These are phyloP conservation scores for Viola pubescens DNA, from an alignment of 441 rosid species.

Conservation along the genomic window DNA sequence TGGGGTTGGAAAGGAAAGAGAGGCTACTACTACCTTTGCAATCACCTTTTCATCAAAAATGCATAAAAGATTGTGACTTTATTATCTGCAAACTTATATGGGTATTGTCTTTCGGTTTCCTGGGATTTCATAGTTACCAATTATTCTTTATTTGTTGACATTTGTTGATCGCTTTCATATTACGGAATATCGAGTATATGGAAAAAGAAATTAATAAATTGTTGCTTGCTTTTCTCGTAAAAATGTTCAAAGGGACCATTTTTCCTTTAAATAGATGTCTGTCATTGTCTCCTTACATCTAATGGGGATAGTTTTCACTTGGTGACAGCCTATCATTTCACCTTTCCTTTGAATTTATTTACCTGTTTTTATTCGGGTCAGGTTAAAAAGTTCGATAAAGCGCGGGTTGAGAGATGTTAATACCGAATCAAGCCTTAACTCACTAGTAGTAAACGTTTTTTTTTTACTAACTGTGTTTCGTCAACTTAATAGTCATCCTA, in stretches of 20 bases:
- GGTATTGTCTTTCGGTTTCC: slow-evolving; percentile 7
- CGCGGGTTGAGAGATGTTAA: too few species aligned
- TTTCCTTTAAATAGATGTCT: slow-evolving; percentile 25
- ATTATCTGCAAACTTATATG: not conserved
- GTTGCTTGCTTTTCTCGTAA: not conserved
- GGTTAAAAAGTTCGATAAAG: too few species aligned
- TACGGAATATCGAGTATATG: not conserved
- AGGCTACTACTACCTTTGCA: not conserved
- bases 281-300: slow-evolving; percentile 25
- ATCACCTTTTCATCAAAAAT: slow-evolving; percentile 4
- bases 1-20: too few species aligned
- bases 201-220: too few species aligned
- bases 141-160: not conserved
- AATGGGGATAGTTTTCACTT: slow-evolving; percentile 27
- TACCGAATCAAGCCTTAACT: too few species aligned
- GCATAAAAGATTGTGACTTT: slow-evolving; percentile 15
- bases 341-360: not conserved
- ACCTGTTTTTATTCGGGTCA: too few species aligned
- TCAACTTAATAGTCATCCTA: too few species aligned
- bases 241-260: slow-evolving; percentile 25
- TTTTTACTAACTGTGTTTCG: too few species aligned
- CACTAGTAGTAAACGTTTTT: too few species aligned
- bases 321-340: slow-evolving; percentile 14
- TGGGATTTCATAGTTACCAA: not conserved
- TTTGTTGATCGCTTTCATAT: slow-evolving; percentile 9